Conservation (phyloP, 2,329 filamentous ascomycete genomes). For the Neonectria ditissima region DNA sequence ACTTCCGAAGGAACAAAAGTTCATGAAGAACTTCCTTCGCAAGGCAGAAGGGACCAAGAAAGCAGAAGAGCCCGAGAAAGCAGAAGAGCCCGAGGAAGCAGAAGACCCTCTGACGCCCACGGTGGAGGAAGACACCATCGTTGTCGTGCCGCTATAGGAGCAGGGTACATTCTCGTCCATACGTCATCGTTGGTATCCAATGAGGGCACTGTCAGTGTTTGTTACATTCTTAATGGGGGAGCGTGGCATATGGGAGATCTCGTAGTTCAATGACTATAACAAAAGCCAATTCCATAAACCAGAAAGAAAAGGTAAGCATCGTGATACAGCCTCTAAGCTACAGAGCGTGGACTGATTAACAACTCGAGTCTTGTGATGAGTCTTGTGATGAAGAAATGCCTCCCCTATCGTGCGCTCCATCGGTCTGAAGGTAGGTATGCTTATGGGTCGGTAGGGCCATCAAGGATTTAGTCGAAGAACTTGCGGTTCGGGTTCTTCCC, state of each 20-base stretch:
- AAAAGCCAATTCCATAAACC: conserved; percentile 40
- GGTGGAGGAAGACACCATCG: conserved; percentile 34
- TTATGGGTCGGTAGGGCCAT: conserved; percentile 27
- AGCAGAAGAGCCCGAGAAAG: conserved; percentile 27
- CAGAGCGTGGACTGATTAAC: conserved; percentile 43
- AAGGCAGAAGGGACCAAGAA: conserved; percentile 40
- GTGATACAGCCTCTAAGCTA: conserved; percentile 53
- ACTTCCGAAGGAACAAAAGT: conserved; percentile 59
- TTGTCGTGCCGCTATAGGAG: conserved; percentile 27
- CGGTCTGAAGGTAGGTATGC: conserved; percentile 29
- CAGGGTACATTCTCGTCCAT: neutral
- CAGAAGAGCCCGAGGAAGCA: neutral
- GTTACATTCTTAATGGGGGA: neutral
- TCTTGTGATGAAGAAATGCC: conserved; percentile 38
- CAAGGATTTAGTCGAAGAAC: conserved; percentile 81
- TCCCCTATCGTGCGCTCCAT: conserved; percentile 36
- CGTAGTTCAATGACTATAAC: conserved; percentile 44
- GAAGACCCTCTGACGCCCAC: conserved; percentile 5
- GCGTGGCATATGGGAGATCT: conserved; percentile 29
- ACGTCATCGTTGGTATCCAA: neutral
- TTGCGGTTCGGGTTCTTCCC: conserved; percentile 95
- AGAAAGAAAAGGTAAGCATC: conserved; percentile 41
- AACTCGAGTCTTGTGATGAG: conserved; percentile 41
- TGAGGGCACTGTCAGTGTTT: neutral
- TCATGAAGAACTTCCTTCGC: conserved; percentile 62